Evolutionary conservation across 2,329 filamentous ascomycete species (phyloP), one percentile per base, ranked within the genome.

Genomic region (Aspergillus pseudonomiae): DNA sequence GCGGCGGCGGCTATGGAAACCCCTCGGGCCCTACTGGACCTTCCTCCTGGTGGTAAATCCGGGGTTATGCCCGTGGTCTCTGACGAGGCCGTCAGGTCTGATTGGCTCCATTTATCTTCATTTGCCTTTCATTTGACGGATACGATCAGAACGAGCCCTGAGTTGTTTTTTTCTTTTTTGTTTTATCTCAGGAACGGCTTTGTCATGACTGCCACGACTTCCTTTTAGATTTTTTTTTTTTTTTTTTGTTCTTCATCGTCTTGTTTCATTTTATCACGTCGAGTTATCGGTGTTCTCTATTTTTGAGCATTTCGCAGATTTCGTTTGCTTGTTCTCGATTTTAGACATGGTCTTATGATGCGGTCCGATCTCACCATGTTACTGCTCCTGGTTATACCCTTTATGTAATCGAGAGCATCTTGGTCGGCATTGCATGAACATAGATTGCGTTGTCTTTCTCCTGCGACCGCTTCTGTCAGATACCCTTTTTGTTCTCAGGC

Each of bases 1-100:
- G 65, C 45, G 73, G 76, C 58, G 67, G 67, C 36, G 57, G 67
- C 63, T 70, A 70, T 48, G 68, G 68, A 54, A 70, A 70, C 77
- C 82, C 82, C 53, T 82, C 80, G 43, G 81, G 81, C 70, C 76
- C 81, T 67, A 81, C 78, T 57, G 81, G 81, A 59, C 81, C 82
- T 68, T 83, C 81, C 58, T 83, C 81, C 61, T 84, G 82, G 82
- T 84, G 82, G 82, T 84, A 83, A 78, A 78, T 73, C 65, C 67
- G 59, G 63, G 58, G 70, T 75, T 72, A 73, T 24, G 21, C 21
- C 21, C 21, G 21, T 77, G 72, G 72, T 79, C 74, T 75, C 69
- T 75, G 75, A 75, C 74, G 76, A 78, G 76, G 76, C 76, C 71
- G 71, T 74, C 68, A 71, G 69, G 70, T 78, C 72, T 77, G 75